A percentile compares a stretch with the other conserved stretches of the same genome.
Conservation (phyloP, 768 basidiomycete species). For the Kwoniella dejecticola region DNA sequence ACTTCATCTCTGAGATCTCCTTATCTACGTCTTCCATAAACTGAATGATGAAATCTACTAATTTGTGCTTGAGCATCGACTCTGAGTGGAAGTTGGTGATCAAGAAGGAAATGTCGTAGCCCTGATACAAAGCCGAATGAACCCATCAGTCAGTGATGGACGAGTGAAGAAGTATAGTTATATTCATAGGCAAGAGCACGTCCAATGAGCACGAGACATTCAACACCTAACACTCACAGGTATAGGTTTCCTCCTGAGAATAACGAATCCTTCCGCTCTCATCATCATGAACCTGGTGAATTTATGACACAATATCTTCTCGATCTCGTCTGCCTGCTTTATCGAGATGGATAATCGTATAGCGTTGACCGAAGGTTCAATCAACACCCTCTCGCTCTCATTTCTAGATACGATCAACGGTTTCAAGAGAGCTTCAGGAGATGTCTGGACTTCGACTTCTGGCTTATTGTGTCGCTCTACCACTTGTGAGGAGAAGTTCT, state of each 20-base stretch:
- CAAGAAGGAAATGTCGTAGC: constrained; percentile 97
- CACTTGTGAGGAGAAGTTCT: constrained; percentile 97
- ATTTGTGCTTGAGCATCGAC: constrained; percentile 99
- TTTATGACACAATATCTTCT: constrained; percentile 93
- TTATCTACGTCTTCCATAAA: constrained; percentile 99
- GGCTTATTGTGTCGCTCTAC: constrained; percentile 98
- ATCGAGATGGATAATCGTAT: constrained; percentile 96
- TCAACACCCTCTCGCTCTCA: constrained; percentile 93
- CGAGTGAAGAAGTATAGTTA: not conserved
- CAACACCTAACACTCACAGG: constrained; percentile 60
- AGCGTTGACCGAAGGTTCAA: constrained; percentile 96
- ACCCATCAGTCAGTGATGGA: too few species aligned
- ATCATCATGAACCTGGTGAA: constrained; percentile 99
- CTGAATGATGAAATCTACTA: constrained; percentile 99
- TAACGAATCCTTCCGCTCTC: constrained; percentile 94
- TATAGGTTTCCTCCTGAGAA: constrained; percentile 91
- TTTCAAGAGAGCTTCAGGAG: constrained; percentile 91
- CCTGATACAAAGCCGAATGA: constrained; percentile 60
- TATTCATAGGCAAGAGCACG: not conserved
- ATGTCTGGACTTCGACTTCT: constrained; percentile 83
- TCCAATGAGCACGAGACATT: not conserved
- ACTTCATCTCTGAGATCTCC: constrained; percentile 99
- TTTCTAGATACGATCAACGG: constrained; percentile 93
- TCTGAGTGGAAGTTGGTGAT: constrained; percentile 96
- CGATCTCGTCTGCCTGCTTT: constrained; percentile 99